Base-by-base conservation (phyloP, 108 stramenopile species). In the Fistulifera pelliculosa region DNA sequence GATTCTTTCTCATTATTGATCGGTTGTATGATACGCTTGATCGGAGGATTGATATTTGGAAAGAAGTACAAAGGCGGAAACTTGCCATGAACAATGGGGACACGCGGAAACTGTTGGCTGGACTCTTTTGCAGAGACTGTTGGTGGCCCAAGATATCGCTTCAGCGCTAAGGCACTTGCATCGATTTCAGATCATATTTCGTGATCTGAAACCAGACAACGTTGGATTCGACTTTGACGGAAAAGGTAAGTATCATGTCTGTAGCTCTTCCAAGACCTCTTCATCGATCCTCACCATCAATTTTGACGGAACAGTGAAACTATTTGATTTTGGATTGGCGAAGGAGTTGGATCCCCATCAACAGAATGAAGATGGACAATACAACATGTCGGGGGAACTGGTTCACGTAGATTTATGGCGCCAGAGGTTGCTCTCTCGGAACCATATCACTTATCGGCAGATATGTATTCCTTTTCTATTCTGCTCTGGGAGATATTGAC, bases 321-420 rank as follows among this genome's bases (percentile, higher is more conserved):
- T 80, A 18, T 76, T 76, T 61, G 85, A 86, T 60, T 86, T 86
- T 61, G 85, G 85, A 1, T 54, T 86, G 48, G 77, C 74, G 28
- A 78, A 71, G 39, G 75, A 81, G 35, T 38, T 77, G 12, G 65
- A 74, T 47, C 69, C 74, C 40, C 14, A 63, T 13, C 67, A 76
- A 52, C 53, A 64, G 26, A 69, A 48, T 42, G 49, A 52, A 5
- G 68, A 81, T 43, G 70, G 65, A 11, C 53, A 66, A 53, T 60
- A 52, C 27, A 54, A 69, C 45, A 75, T 76, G 73, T 63, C 68
- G n/a, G n/a, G 12, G 67, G 65, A 22, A 76, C 70, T 2, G 75
- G 76, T 12, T 66, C 62, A 1, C 27, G 74, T 14, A 57, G 75
- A 41, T 80, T 75, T 58, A 80, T 75, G 77, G 73, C 73, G 2